Percentiles rank a stretch among this genome's conserved stretches.
Evolutionary conservation across 1,139 yeast species (phyloP).

Genomic region (Blastobotrys elegans): DNA sequence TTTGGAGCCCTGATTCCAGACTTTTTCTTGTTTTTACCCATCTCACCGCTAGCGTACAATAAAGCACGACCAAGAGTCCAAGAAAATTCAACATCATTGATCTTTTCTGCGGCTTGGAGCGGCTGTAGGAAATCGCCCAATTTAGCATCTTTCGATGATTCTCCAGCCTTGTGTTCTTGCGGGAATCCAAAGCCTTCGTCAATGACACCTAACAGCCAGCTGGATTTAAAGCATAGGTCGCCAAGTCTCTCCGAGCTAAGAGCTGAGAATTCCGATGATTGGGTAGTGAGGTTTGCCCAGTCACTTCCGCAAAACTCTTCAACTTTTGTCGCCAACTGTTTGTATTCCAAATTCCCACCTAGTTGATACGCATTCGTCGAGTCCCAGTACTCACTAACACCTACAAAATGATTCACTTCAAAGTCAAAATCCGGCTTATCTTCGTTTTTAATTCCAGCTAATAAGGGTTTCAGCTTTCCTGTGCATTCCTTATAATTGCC

Average conservation of each 20-base stretch:
- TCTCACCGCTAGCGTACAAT: conserved; percentile 49
- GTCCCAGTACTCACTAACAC: conserved; percentile 83
- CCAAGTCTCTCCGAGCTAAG: conserved; percentile 42
- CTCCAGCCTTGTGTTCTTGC: conserved; percentile 1
- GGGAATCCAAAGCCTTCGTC: conserved; percentile 75
- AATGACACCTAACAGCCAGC: conserved; percentile 67
- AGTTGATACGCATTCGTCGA: conserved; percentile 46
- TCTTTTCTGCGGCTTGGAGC: conserved; percentile 55
- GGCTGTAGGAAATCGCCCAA: conserved; percentile 37
- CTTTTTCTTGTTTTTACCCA: conserved; percentile 42
- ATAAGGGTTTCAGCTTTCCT: conserved; percentile 47
- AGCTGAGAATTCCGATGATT: conserved; percentile 26
- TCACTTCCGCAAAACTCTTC: conserved; percentile 43
- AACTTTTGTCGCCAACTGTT: conserved; percentile 42
- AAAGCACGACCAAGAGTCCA: conserved; percentile 86
- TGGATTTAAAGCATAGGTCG: conserved; percentile 59
- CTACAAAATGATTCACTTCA: conserved; percentile 61
- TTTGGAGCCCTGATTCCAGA: conserved; percentile 40
- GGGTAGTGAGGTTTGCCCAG: conserved; percentile 37
- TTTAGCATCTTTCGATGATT: conserved; percentile 6
- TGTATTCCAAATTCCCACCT: conserved; percentile 38
- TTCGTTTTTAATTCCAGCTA: conserved; percentile 30
- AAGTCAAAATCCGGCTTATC: conserved; percentile 59
- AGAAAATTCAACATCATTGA: conserved; percentile 63
- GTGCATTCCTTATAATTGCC: conserved; percentile 58